Conservation (phyloP, 2,329 filamentous ascomycete genomes). For the Cordyceps cicadae region DNA sequence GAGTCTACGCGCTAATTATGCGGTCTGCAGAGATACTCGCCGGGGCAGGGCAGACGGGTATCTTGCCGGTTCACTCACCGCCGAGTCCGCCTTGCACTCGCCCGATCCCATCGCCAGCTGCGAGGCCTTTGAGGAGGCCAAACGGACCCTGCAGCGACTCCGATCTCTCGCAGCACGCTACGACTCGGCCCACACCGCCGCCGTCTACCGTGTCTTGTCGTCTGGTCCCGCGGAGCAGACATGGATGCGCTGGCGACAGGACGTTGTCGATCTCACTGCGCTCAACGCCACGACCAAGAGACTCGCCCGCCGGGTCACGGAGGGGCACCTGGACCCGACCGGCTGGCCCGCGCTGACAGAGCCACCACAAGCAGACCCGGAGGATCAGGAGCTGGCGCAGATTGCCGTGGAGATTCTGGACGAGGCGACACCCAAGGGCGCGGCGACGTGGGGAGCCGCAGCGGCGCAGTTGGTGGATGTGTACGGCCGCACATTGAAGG, state of each 20-base stretch:
- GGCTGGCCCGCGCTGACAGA: background rate
- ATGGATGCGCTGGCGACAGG: conserved; percentile 26
- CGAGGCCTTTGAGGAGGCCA: conserved; percentile 6
- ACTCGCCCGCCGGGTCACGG: conserved; percentile 19
- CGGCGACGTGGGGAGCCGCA: conserved; percentile 25
- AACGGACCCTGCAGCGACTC: conserved; percentile 11
- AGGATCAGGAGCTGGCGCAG: conserved; percentile 21
- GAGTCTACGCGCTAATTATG: background rate
- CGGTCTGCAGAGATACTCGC: background rate
- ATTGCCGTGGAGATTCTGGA: conserved; percentile 28
- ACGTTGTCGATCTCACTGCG: conserved; percentile 22
- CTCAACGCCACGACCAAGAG: conserved; percentile 21
- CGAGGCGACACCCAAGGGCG: conserved; percentile 16
- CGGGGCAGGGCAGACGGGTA: background rate
- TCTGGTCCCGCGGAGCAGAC: conserved; percentile 19
- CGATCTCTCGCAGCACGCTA: conserved; percentile 18
- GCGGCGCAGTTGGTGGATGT: conserved; percentile 22
- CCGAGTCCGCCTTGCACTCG: background rate
- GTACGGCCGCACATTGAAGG: conserved; percentile 18
- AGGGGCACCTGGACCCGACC: conserved; percentile 21
- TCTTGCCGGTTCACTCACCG: background rate
- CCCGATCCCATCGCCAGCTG: conserved; percentile 4
- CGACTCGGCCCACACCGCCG: conserved; percentile 15
- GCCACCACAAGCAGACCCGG: background rate
- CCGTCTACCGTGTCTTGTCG: background rate